Conservation (phyloP, 148 eudicot species). For the Rhododendron mucronatum region DNA sequence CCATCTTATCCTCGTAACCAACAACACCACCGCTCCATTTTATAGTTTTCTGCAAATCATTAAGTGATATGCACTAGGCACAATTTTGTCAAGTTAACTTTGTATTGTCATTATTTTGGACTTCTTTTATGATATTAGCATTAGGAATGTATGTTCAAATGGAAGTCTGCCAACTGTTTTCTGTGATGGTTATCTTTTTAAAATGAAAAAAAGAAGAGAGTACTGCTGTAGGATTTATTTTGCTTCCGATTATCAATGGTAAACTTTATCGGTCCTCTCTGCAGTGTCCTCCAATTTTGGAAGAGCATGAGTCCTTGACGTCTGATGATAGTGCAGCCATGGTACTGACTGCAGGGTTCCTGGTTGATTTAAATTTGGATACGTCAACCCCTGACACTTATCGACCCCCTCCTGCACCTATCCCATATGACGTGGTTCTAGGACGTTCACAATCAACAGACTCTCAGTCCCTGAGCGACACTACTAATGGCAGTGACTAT, state of each 20-base stretch:
- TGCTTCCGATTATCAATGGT: background rate
- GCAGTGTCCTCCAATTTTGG: constrained; percentile 76
- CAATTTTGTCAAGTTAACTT: background rate
- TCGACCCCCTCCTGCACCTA: constrained; percentile 77
- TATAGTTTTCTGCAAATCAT: background rate
- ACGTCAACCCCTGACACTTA: constrained; percentile 78
- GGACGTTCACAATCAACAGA: constrained; percentile 51
- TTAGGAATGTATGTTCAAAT: background rate
- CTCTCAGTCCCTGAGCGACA: constrained; percentile 22
- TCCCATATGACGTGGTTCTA: constrained; percentile 73
- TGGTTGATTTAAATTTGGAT: constrained; percentile 66
- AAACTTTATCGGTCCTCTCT: constrained; percentile 12
- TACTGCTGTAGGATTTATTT: background rate
- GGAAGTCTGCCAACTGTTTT: background rate
- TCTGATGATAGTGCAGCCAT: constrained; percentile 52
- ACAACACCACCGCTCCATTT: background rate
- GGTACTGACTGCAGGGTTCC: constrained; percentile 48
- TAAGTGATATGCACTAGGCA: background rate
- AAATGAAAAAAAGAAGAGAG: background rate
- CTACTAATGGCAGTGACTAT: constrained; percentile 21
- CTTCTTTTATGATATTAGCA: background rate
- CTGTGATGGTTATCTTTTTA: background rate
- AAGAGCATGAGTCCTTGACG: constrained; percentile 60
- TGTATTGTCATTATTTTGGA: background rate
- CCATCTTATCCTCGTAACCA: background rate